These are phyloP conservation scores for Boletus sp. DNA, from an alignment of 768 basidiomycete species.

Conservation along the genomic window DNA sequence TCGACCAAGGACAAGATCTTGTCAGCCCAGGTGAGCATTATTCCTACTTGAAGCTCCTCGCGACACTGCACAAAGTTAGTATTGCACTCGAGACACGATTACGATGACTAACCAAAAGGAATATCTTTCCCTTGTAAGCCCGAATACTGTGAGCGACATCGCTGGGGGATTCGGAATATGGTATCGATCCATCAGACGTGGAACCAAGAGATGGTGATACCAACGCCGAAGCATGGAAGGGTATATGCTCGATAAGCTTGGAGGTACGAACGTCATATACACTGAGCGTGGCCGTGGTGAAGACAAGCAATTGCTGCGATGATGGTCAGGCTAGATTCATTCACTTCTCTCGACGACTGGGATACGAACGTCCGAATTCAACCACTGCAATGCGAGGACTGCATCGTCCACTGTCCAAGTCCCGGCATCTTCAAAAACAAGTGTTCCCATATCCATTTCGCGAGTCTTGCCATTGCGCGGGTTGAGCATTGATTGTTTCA, in stretches of 20 bases:
- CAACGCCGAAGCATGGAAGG: slow-evolving; percentile 56
- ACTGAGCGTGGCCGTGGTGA: slow-evolving; percentile 57
- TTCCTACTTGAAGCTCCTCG: slow-evolving; percentile 73
- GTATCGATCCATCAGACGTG: slow-evolving; percentile 45
- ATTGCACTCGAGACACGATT: background rate
- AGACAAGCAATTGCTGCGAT: slow-evolving; percentile 63
- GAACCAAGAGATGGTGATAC: slow-evolving; percentile 51
- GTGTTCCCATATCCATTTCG: slow-evolving; percentile 60
- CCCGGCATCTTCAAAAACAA: slow-evolving; percentile 60
- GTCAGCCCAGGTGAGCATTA: slow-evolving; percentile 93
- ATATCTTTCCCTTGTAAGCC: slow-evolving; percentile 88
- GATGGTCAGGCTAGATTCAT: slow-evolving; percentile 2
- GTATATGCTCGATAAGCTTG: slow-evolving; percentile 59
- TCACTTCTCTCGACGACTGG: slow-evolving; percentile 14
- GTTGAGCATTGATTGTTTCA: slow-evolving; percentile 49
- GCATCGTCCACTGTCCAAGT: slow-evolving; percentile 60
- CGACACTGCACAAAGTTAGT: slow-evolving; percentile 46
- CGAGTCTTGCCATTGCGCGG: slow-evolving; percentile 58
- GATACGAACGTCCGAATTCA: slow-evolving; percentile 79
- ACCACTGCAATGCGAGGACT: slow-evolving; percentile 81
- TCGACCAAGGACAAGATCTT: slow-evolving; percentile 81
- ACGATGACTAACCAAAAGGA: slow-evolving; percentile 66
- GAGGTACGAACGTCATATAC: slow-evolving; percentile 65
- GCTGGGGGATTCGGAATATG: slow-evolving; percentile 48
- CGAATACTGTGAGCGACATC: slow-evolving; percentile 71